phyloP scores from a whole-genome alignment of 2,329 filamentous ascomycete species.

The Aspergillus ochraceus region DNA sequence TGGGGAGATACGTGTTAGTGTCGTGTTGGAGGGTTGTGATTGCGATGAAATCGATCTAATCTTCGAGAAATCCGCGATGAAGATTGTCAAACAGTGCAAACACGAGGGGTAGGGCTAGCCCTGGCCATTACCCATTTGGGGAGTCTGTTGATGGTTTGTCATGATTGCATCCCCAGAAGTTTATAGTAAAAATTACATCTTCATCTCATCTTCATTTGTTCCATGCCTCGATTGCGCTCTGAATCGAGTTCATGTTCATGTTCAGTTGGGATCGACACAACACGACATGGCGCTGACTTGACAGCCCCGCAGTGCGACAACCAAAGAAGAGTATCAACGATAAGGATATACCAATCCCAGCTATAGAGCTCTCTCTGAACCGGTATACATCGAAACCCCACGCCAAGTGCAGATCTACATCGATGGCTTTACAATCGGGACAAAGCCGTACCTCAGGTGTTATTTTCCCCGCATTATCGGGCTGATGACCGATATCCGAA shows the following conservation, averaged over 20 bases:
- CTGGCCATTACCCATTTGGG: conserved; percentile 10
- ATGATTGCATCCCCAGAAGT: neutral
- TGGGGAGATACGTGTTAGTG: neutral
- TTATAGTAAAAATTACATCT: no score
- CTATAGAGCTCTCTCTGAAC: neutral
- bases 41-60: neutral
- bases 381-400: neutral
- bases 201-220: neutral
- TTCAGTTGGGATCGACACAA: neutral
- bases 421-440: neutral
- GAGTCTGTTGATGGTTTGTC: neutral
- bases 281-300: neutral
- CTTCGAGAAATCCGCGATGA: neutral
- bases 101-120: conserved; percentile 16
- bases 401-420: neutral
- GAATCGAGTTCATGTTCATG: neutral
- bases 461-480: conserved; percentile 27
- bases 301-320: neutral
- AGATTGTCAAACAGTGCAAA: conserved; percentile 14
- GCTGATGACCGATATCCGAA: conserved; percentile 21
- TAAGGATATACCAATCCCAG: neutral
- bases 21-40: neutral
- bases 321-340: neutral
- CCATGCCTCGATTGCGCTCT: neutral
- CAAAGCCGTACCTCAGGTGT: neutral